Evolutionary conservation across 1,284 basidiomycete genomes (phyloP), one percentile per base, ranked within the genome.

Genomic region (Butyriboletus regius): DNA sequence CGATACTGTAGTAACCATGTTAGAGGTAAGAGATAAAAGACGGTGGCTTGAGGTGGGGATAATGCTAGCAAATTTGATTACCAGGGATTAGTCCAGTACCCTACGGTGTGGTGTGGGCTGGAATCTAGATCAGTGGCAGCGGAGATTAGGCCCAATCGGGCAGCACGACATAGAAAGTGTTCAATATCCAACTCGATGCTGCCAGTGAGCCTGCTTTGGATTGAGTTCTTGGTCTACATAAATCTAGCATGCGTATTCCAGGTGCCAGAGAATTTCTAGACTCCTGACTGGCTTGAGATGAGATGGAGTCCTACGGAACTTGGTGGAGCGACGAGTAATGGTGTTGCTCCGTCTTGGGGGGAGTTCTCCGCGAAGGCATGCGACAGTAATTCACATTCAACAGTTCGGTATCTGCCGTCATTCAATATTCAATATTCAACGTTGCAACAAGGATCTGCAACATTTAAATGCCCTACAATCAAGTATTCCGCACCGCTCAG

Each of bases 81-180:
- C 35, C 22, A 22, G 26, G 15, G 18, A 38, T 15, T n/a, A 22
- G 28, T 28, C 31, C 34, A 36, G 26, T 17, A 4, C 26, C 42
- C 38, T 32, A 37, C 15, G 13, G 36, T 38, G 36, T 24, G 36
- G 35, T 58, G 53, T 59, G 60, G 58, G 38, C 39, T 24, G 17
- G 42, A 55, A 59, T 59, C 53, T 60, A 37, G 61, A 60, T 60
- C 38, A 38, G 32, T 48, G 47, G 50, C 46, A 56, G 40, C 28
- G 31, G 17, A 46, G 43, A 42, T 40, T 28, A 18, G 15, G 17
- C 54, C 37, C 42, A 22, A 61, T 57, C 35, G 26, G 46, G 44
- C 9, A 54, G 37, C 26, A 24, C n/a, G 15, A 26, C 34, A 42
- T 18, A 39, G 40, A 35, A 24, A 26, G 35, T 40, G 42, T 22